Conservation (phyloP, 495 filamentous ascomycete genomes). For the Saxispiralis lemnorum region DNA sequence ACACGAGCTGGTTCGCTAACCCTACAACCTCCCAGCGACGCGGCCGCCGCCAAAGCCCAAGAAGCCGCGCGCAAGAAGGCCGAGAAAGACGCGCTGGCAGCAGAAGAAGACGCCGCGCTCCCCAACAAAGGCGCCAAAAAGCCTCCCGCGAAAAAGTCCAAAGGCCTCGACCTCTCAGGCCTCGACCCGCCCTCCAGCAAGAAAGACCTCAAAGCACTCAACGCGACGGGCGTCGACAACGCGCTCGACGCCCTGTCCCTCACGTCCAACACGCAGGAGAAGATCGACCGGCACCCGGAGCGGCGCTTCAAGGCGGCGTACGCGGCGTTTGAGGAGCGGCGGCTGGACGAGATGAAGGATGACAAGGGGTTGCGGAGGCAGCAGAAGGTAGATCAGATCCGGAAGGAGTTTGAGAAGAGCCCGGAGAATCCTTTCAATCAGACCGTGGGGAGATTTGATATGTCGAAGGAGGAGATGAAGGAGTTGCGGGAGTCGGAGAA, state of each 20-base stretch:
- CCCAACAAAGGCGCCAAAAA: conserved; percentile 44
- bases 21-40: conserved; percentile 40
- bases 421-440: conserved; percentile 92
- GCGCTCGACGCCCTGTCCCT: conserved; percentile 68
- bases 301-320: conserved; percentile 74
- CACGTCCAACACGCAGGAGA: conserved; percentile 35
- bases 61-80: conserved; percentile 77
- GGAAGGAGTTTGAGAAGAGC: conserved; percentile 81
- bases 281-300: conserved; percentile 77
- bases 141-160: conserved; percentile 46
- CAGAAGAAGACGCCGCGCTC: conserved; percentile 57
- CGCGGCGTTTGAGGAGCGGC: conserved; percentile 66
- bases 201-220: conserved; percentile 37
- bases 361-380: conserved; percentile 65
- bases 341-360: conserved; percentile 64
- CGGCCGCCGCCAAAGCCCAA: conserved; percentile 68
- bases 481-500: conserved; percentile 49
- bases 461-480: conserved; percentile 59
- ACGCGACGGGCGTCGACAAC: conserved; percentile 76
- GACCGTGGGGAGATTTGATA: conserved; percentile 51
- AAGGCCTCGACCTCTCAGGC: conserved; percentile 48
- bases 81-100: conserved; percentile 65
- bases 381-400: conserved; percentile 60
- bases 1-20: background rate
- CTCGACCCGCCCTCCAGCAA: conserved; percentile 24